A percentile compares a stretch with the other conserved stretches of the same genome.
phyloP scores from a whole-genome alignment of 1,284 basidiomycete species.

The Phylloporus gajari region DNA sequence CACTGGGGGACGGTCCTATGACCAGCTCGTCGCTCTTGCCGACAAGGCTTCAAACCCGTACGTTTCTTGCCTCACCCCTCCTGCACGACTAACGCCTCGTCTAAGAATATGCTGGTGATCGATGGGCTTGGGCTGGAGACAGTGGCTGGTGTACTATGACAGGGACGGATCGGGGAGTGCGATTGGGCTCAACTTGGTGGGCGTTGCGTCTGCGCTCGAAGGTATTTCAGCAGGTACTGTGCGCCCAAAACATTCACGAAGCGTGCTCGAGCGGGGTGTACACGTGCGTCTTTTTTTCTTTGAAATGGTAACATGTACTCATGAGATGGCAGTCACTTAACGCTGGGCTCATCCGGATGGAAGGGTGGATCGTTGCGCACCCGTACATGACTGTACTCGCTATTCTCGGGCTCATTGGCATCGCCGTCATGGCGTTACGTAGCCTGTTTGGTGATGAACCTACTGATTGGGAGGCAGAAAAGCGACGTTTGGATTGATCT shows the following conservation, averaged over 20 bases:
- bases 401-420: constrained; percentile 23
- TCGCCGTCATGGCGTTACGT: constrained; percentile 22
- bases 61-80: constrained; percentile 33
- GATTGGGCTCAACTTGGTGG: constrained; percentile 65
- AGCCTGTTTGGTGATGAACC: constrained; percentile 31
- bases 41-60: constrained; percentile 74
- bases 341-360: constrained; percentile 15
- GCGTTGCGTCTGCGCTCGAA: constrained; percentile 78
- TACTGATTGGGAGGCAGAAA: constrained; percentile 21
- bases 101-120: constrained; percentile 57
- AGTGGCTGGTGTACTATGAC: constrained; percentile 74
- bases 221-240: constrained; percentile 69
- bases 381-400: constrained; percentile 32
- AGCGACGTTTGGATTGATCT: constrained; percentile 18
- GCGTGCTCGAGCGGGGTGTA: constrained; percentile 71
- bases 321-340: constrained; percentile 29
- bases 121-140: constrained; percentile 62
- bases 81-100: constrained; percentile 24
- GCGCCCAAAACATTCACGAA: constrained; percentile 73
- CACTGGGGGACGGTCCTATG: constrained; percentile 72
- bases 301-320: background rate
- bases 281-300: constrained; percentile 57
- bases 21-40: constrained; percentile 76
- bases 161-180: constrained; percentile 59
- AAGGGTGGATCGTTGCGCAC: constrained; percentile 27